Conservation (phyloP, 371 early-diverging fungal genomes). For the Batkoa obscura region DNA sequence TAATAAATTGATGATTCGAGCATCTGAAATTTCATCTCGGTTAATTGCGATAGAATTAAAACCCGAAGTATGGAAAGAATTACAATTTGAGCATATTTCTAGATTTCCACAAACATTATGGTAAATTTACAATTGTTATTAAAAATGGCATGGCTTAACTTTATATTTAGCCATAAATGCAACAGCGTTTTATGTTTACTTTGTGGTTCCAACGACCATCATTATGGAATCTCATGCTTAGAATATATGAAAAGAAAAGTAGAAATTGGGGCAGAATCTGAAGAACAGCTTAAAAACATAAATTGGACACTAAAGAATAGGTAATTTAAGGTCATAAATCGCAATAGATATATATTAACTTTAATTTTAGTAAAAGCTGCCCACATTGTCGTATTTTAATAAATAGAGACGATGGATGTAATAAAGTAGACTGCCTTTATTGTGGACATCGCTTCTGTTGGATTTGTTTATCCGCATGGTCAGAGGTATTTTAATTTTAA, state of each 20-base stretch:
- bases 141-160: constrained; percentile 2
- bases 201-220: constrained; percentile 29
- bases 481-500: constrained; percentile 8
- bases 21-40: constrained; percentile 18
- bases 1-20: too few relatives aligned
- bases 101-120: constrained; percentile 29
- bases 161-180: constrained; percentile 13
- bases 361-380: constrained; percentile 29
- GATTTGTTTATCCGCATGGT: constrained; percentile 24
- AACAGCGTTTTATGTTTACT: constrained; percentile 25
- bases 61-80: constrained; percentile 37
- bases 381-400: constrained; percentile 56
- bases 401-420: constrained; percentile 59
- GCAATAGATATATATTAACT: not conserved
- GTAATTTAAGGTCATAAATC: constrained; percentile 10
- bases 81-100: constrained; percentile 42
- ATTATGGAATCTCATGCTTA: constrained; percentile 23
- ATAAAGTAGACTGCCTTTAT: constrained; percentile 52
- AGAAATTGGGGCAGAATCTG: constrained; percentile 9
- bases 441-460: constrained; percentile 58
- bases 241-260: constrained; percentile 20
- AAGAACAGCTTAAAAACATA: constrained; percentile 18
- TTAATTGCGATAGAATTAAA: constrained; percentile 30
- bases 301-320: constrained; percentile 28
- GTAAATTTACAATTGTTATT: constrained; percentile 14